Conservation (phyloP, 768 basidiomycete genomes). For the Rhizopogon vulgaris region DNA sequence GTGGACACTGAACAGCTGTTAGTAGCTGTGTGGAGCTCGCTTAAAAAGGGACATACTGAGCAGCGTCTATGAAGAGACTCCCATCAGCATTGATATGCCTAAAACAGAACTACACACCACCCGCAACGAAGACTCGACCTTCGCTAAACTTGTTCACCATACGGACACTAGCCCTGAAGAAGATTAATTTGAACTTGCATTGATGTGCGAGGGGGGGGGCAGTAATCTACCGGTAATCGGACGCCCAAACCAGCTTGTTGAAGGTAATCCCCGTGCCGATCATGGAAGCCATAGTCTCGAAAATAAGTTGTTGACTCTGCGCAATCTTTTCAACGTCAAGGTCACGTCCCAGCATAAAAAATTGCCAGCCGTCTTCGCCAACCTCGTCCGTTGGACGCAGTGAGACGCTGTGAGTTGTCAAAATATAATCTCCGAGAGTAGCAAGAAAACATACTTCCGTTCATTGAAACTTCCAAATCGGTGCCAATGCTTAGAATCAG, state of each 20-base stretch:
- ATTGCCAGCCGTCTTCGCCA: slow-evolving; percentile 24
- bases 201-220: too few relatives aligned
- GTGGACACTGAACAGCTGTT: slow-evolving; percentile 10
- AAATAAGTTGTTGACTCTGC: slow-evolving; percentile 12
- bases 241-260: slow-evolving; percentile 16
- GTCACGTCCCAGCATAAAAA: slow-evolving; percentile 19
- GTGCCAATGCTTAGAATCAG: slow-evolving; percentile 34
- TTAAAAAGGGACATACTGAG: slow-evolving; percentile 8
- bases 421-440: background rate
- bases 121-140: slow-evolving; percentile 9
- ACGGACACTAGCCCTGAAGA: slow-evolving; percentile 7
- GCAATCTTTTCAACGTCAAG: slow-evolving; percentile 16
- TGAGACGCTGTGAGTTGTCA: slow-evolving; percentile 19
- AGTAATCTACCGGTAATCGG: slow-evolving; percentile 19
- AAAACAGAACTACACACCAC: slow-evolving; percentile 4
- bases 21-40: background rate
- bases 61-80: slow-evolving; percentile 12
- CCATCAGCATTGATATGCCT: background rate
- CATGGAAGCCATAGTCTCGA: slow-evolving; percentile 12
- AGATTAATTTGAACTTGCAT: background rate
- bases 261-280: slow-evolving; percentile 20
- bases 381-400: slow-evolving; percentile 27
- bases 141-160: slow-evolving; percentile 7
- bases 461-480: slow-evolving; percentile 34
- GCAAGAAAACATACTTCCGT: background rate